These are phyloP conservation scores for Collybiopsis luxurians DNA, from an alignment of 768 basidiomycete species.

Conservation along the genomic window DNA sequence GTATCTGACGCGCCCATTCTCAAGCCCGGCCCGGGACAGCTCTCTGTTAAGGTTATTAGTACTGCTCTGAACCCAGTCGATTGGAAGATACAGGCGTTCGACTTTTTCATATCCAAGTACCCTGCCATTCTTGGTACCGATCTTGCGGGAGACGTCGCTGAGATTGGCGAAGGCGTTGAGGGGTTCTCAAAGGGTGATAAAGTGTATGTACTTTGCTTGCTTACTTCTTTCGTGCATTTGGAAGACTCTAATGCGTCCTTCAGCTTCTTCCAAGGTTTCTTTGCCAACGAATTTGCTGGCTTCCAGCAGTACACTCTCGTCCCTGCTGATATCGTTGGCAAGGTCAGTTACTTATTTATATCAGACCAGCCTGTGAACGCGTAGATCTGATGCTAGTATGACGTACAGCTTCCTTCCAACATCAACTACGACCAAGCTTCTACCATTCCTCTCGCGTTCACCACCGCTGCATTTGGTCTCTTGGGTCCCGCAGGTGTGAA, in stretches of 20 bases:
- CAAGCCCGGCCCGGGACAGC: conserved; percentile 3
- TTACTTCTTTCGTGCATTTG: not conserved
- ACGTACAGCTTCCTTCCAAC: conserved; percentile 43
- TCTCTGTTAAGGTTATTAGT: not conserved
- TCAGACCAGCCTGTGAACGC: conserved; percentile 33
- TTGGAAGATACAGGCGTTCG: conserved; percentile 33
- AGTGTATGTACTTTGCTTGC: conserved; percentile 38
- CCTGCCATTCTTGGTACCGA: conserved; percentile 50
- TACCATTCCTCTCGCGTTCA: conserved; percentile 47
- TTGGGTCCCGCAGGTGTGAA: conserved; percentile 42
- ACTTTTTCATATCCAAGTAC: conserved; percentile 34
- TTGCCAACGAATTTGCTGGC: conserved; percentile 32
- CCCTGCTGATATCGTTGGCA: conserved; percentile 36
- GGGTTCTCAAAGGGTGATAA: conserved; percentile 49
- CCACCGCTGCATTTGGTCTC: conserved; percentile 48
- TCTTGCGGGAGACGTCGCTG: conserved; percentile 48
- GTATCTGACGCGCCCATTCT: not conserved
- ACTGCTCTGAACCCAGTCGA: conserved; percentile 5
- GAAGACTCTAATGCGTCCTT: not conserved
- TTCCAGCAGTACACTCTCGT: conserved; percentile 47
- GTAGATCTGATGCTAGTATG: conserved; percentile 33
- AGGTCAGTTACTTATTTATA: conserved; percentile 30
- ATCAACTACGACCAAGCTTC: conserved; percentile 47
- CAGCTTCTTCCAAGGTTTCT: conserved; percentile 41
- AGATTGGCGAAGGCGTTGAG: conserved; percentile 49